Conservation (phyloP, 352 stramenopile species). For the Pythium coloratum region DNA sequence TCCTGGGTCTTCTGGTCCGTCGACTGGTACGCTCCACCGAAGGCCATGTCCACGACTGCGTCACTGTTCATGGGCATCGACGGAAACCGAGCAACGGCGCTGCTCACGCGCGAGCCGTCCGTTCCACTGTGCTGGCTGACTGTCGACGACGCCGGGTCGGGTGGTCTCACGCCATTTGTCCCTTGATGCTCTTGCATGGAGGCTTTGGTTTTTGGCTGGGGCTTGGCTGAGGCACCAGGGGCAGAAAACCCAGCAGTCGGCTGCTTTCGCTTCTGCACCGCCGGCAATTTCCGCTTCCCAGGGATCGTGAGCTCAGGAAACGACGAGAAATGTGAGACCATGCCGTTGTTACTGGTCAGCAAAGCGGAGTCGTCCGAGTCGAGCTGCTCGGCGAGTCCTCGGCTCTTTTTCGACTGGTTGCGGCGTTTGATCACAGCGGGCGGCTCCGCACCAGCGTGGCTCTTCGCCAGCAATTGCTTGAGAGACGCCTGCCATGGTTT, state of each 20-base stretch:
- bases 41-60: constrained; percentile 36
- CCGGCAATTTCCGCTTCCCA: constrained; percentile 28
- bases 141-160: neutral
- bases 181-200: neutral
- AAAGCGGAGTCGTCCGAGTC: neutral
- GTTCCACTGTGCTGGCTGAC: constrained; percentile 2
- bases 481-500: constrained; percentile 59
- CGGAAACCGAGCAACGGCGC: neutral
- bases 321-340: constrained; percentile 29
- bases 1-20: constrained; percentile 67
- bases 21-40: constrained; percentile 59
- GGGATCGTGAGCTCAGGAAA: constrained; percentile 66
- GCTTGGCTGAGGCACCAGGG: constrained; percentile 1
- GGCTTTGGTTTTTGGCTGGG: constrained; percentile 9
- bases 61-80: constrained; percentile 15
- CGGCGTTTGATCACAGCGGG: neutral
- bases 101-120: neutral
- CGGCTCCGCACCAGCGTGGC: constrained; percentile 20
- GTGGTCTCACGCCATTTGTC: neutral
- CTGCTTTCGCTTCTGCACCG: constrained; percentile 36
- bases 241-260: constrained; percentile 25
- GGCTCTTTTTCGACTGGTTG: constrained; percentile 4
- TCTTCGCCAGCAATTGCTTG: constrained; percentile 55
- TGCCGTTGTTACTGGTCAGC: constrained; percentile 7
- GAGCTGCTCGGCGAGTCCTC: neutral